Evolutionary conservation across 192 early-diverging fungal species (phyloP).

Genomic region (Backusella macrospora): DNA sequence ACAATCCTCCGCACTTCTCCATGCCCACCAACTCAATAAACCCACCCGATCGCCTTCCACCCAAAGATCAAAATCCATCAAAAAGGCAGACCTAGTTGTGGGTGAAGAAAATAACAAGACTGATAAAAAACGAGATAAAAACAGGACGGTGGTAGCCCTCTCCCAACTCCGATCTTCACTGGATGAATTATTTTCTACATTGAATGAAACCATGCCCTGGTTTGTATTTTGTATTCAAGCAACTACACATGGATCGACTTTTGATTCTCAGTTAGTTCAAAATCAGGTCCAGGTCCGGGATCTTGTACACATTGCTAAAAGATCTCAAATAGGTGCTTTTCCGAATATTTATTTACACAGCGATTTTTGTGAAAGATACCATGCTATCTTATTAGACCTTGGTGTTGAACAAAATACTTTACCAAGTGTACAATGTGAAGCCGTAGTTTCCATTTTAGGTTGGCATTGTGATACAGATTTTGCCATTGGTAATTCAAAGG

Average conservation of each 20-base stretch:
- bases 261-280: conserved; percentile 71
- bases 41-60: conserved; percentile 70
- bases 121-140: conserved; percentile 6
- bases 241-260: conserved; percentile 59
- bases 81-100: conserved; percentile 2
- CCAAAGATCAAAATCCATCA: conserved; percentile 45
- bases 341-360: conserved; percentile 72
- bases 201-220: conserved; percentile 79
- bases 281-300: conserved; percentile 72
- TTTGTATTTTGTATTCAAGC: conserved; percentile 76
- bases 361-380: conserved; percentile 83
- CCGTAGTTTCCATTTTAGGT: conserved; percentile 53
- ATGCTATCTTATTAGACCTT: conserved; percentile 47
- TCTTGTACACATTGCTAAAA: conserved; percentile 64
- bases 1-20: no score
- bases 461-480: conserved; percentile 57
- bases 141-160: conserved; percentile 34
- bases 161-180: conserved; percentile 73
- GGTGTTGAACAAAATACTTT: conserved; percentile 39
- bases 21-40: conserved; percentile 75
- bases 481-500: conserved; percentile 59
- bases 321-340: conserved; percentile 69
- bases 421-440: conserved; percentile 45
- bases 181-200: conserved; percentile 64
- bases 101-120: conserved; percentile 18